Percentiles rank a stretch among this genome's conserved stretches.
Evolutionary conservation across 1,284 basidiomycete genomes (phyloP).

Genomic region (Marasmius fiardii): DNA sequence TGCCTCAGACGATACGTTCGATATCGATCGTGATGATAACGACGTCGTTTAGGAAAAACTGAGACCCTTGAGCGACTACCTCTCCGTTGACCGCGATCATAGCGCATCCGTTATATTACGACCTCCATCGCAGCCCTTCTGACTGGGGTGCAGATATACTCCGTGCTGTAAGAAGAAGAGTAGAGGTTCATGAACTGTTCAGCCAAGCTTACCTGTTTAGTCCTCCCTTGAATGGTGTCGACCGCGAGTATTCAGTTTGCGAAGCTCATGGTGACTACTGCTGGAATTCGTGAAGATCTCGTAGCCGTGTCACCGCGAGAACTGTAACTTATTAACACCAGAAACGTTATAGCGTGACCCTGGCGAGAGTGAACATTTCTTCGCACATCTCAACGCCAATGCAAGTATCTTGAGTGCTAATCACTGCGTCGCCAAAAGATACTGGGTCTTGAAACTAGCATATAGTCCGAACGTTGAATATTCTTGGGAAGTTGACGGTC

Average conservation of each 20-base stretch:
- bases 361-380: constrained; percentile 94
- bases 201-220: constrained; percentile 67
- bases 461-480: constrained; percentile 43
- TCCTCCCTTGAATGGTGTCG: constrained; percentile 96
- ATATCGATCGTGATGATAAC: constrained; percentile 94
- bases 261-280: constrained; percentile 95
- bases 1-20: constrained; percentile 81
- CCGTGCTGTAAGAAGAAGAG: constrained; percentile 61
- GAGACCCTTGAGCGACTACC: constrained; percentile 93
- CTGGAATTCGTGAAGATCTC: constrained; percentile 99
- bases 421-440: constrained; percentile 92
- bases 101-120: constrained; percentile 98
- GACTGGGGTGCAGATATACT: constrained; percentile 96
- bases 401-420: constrained; percentile 93
- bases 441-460: constrained; percentile 65
- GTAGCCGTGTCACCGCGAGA: constrained; percentile 96
- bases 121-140: constrained; percentile 98
- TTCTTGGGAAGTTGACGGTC: constrained; percentile 88
- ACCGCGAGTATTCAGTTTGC: constrained; percentile 91
- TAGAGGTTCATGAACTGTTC: neutral
- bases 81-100: constrained; percentile 94
- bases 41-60: constrained; percentile 94
- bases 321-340: constrained; percentile 35
- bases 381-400: constrained; percentile 97
- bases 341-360: constrained; percentile 33